Percentiles rank a stretch among this genome's conserved stretches.
phyloP scores from a whole-genome alignment of 306 rosid genomes.

The Vigna nakashimae region DNA sequence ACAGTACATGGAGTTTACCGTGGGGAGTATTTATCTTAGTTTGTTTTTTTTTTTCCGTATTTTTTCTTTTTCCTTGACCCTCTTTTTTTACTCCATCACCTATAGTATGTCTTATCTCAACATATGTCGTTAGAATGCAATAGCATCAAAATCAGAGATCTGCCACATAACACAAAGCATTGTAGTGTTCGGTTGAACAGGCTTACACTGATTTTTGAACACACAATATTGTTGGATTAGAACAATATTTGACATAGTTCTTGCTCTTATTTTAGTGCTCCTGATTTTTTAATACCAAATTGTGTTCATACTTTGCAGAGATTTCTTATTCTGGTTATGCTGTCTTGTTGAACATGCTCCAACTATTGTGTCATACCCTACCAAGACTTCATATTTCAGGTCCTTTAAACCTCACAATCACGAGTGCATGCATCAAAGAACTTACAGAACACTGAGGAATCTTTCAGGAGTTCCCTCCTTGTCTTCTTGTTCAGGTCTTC shows the following conservation, averaged over 20 bases:
- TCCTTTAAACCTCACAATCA: constrained; percentile 32
- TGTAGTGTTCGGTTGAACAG: no score
- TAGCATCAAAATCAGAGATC: no score
- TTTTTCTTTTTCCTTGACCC: no score
- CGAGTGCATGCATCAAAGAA: constrained; percentile 42
- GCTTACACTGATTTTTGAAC: no score
- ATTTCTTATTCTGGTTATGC: constrained; percentile 42
- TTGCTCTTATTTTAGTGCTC: constrained; percentile 21
- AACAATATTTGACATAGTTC: not conserved
- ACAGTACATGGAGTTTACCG: no score
- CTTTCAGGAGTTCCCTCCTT: constrained; percentile 28
- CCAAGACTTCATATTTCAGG: constrained; percentile 33
- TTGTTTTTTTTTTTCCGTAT: no score
- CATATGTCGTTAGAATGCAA: no score
- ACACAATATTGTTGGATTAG: not conserved
- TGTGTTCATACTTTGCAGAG: constrained; percentile 58
- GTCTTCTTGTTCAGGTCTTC: constrained; percentile 31
- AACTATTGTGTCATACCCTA: constrained; percentile 41
- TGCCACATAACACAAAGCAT: no score
- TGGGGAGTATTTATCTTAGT: no score
- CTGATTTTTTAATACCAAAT: constrained; percentile 23
- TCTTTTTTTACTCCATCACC: no score
- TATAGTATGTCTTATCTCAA: no score
- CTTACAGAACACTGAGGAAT: constrained; percentile 40
- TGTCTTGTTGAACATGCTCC: constrained; percentile 51